Conservation (phyloP, 345 rosid genomes). For the Euphorbia peplus region DNA sequence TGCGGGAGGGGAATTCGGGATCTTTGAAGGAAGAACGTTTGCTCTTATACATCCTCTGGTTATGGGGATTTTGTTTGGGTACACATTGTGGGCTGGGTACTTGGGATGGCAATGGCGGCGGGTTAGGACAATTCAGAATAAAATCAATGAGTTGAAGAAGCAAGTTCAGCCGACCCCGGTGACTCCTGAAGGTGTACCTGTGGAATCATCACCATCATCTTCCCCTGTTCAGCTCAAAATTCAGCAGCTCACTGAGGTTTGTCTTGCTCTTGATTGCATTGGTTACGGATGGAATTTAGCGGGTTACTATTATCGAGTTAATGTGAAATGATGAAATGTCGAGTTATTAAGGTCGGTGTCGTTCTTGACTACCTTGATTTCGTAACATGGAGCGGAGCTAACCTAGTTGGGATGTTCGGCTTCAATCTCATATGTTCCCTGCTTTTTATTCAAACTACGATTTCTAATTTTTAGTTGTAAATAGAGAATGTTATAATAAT, state of each 20-base stretch:
- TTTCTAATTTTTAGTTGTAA: too few species aligned
- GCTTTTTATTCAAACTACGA: too few species aligned
- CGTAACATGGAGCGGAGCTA: too few species aligned
- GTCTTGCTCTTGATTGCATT: neutral
- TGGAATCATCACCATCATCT: constrained; percentile 48
- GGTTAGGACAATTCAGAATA: constrained; percentile 65
- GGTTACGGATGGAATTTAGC: too few species aligned
- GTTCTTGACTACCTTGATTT: too few species aligned
- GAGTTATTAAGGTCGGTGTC: too few species aligned
- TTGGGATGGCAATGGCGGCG: constrained; percentile 99
- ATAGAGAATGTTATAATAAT: too few species aligned
- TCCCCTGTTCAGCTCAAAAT: constrained; percentile 54
- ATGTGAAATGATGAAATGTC: too few species aligned
- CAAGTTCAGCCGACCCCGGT: constrained; percentile 64
- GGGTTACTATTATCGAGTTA: too few species aligned
- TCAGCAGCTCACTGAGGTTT: constrained; percentile 62
- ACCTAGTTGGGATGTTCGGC: too few species aligned
- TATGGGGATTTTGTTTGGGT: constrained; percentile 56
- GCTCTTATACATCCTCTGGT: constrained; percentile 70
- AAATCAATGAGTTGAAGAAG: constrained; percentile 68
- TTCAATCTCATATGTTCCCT: too few species aligned
- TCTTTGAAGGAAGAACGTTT: constrained; percentile 75
- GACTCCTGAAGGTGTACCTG: constrained; percentile 56
- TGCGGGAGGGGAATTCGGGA: constrained; percentile 70
- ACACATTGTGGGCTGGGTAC: constrained; percentile 72